Evolutionary conservation across 495 filamentous ascomycete species (phyloP).

Genomic region (Podospora pseudoanserina): DNA sequence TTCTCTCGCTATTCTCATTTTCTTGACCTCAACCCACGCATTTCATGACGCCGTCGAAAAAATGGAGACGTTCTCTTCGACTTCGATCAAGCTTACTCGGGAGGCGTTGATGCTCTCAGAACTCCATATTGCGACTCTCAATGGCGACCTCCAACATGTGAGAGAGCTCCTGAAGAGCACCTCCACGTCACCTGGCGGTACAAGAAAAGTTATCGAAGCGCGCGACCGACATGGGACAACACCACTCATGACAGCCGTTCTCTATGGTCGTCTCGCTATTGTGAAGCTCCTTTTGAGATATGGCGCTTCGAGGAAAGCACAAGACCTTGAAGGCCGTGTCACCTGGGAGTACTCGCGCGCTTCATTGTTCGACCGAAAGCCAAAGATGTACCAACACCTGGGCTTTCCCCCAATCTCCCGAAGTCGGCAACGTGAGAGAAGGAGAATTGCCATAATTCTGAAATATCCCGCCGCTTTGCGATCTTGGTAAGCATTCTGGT

Average conservation of each 20-base stretch:
- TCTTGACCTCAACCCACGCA: neutral
- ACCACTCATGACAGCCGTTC: conserved; percentile 14
- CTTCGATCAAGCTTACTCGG: neutral
- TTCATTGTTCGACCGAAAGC: neutral
- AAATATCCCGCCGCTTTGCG: conserved; percentile 7
- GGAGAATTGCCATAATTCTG: neutral
- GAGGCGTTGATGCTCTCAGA: neutral
- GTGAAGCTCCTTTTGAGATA: neutral
- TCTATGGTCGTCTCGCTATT: conserved; percentile 7
- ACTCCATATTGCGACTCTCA: conserved; percentile 9
- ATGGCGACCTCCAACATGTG: neutral
- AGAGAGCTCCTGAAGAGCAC: neutral
- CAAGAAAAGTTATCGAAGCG: neutral
- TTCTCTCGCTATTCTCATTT: neutral
- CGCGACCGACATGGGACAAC: conserved; percentile 9
- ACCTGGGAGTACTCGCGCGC: neutral
- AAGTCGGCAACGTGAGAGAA: neutral
- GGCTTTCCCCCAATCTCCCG: neutral
- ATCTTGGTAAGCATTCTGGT: conserved; percentile 11
- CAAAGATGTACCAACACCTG: neutral
- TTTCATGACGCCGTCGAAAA: no score
- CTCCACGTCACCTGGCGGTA: neutral
- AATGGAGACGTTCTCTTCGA: neutral
- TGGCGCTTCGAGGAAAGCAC: neutral
- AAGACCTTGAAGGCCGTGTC: neutral